A percentile compares a stretch with the other conserved stretches of the same genome.
These are phyloP conservation scores for Hymenoscyphus fructigenus DNA, from an alignment of 2,329 filamentous ascomycete species.

Conservation along the genomic window DNA sequence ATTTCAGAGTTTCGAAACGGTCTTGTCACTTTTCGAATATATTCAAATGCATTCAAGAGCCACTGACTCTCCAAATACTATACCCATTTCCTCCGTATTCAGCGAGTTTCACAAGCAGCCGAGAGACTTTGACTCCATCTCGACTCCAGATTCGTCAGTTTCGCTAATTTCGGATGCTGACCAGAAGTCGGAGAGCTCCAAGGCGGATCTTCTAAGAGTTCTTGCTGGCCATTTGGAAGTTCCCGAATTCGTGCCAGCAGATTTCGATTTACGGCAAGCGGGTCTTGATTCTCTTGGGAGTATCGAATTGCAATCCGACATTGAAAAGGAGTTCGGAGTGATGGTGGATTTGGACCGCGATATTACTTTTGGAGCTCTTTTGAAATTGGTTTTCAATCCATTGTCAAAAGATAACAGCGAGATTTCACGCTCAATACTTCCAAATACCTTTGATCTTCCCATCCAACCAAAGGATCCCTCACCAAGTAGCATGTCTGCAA, in stretches of 20 bases:
- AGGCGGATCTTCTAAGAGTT: not conserved
- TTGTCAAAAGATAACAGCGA: not conserved
- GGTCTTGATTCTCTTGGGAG: too few species aligned
- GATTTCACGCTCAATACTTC: too few species aligned
- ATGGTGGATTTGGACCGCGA: not conserved
- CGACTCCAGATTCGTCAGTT: not conserved
- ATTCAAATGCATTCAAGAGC: not conserved
- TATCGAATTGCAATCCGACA: too few species aligned
- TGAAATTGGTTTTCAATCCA: not conserved
- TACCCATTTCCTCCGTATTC: too few species aligned
- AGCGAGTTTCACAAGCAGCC: too few species aligned
- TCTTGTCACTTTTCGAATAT: not conserved
- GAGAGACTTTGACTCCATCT: too few species aligned
- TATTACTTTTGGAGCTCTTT: not conserved
- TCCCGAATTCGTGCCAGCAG: not conserved
- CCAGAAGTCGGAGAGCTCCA: not conserved
- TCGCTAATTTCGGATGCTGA: too few species aligned
- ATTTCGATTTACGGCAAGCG: not conserved
- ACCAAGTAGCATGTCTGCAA: too few species aligned
- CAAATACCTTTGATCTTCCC: too few species aligned
- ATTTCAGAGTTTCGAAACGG: constrained; percentile 2
- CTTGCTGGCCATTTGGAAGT: not conserved
- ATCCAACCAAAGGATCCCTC: too few species aligned
- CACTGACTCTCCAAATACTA: too few species aligned
- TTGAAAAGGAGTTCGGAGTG: too few species aligned